Conservation (phyloP, 2,329 filamentous ascomycete genomes). For the Albifimbria verrucaria region DNA sequence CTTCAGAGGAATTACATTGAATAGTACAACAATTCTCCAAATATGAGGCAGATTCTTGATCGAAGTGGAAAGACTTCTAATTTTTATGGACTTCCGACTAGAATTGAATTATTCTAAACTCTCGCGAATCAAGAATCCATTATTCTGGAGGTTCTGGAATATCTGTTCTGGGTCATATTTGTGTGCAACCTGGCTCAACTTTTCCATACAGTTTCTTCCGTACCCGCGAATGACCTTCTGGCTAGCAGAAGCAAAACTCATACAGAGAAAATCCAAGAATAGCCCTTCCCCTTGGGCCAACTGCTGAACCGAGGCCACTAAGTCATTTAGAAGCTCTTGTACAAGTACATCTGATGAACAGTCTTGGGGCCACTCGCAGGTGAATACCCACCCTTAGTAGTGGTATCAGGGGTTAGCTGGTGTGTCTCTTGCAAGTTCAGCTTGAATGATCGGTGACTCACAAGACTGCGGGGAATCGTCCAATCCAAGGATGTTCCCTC, state of each 20-base stretch:
- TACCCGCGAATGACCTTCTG: conserved; percentile 38
- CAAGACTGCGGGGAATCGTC: neutral
- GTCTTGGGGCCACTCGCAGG: conserved; percentile 2
- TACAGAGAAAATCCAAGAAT: conserved; percentile 30
- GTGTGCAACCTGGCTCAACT: conserved; percentile 16
- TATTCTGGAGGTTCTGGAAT: conserved; percentile 19
- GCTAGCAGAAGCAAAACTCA: conserved; percentile 28
- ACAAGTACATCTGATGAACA: neutral
- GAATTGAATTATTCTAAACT: too few species aligned
- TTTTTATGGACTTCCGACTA: too few species aligned
- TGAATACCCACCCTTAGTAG: conserved; percentile 3
- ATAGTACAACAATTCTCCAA: too few species aligned
- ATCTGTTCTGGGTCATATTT: conserved; percentile 24
- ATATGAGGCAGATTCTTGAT: too few species aligned
- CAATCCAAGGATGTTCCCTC: neutral
- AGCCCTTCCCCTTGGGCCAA: conserved; percentile 24
- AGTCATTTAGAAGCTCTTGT: neutral
- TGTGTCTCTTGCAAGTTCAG: neutral
- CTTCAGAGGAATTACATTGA: too few species aligned
- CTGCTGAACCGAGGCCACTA: conserved; percentile 15
- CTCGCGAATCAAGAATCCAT: neutral
- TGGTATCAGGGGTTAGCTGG: neutral
- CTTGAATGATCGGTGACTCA: neutral
- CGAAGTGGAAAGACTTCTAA: too few species aligned
- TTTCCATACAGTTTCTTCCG: conserved; percentile 27